These are phyloP conservation scores for Blepharisma japonicum DNA, from an alignment of 73 alveolate species.

Conservation along the genomic window DNA sequence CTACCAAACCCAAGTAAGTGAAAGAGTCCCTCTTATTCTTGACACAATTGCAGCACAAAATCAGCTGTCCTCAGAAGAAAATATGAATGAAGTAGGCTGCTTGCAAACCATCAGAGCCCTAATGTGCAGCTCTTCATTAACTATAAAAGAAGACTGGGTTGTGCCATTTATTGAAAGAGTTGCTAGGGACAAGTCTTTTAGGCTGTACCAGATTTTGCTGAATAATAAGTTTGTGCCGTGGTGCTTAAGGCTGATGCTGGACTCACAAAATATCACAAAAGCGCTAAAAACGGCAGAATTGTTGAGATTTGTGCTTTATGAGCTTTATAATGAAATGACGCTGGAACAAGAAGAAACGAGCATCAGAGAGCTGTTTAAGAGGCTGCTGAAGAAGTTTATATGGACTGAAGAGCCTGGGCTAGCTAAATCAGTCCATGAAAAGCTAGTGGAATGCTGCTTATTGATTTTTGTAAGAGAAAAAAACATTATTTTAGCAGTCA, in stretches of 20 bases:
- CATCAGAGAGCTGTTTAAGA: constrained; percentile 16
- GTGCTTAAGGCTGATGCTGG: constrained; percentile 26
- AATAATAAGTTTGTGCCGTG: constrained; percentile 28
- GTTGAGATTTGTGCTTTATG: constrained; percentile 21
- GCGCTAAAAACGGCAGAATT: background rate
- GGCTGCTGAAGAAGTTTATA: constrained; percentile 3
- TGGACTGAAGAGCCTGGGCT: background rate
- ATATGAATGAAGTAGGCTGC: constrained; percentile 32
- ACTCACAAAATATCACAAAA: background rate
- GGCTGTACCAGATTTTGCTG: background rate
- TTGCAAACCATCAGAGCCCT: constrained; percentile 34
- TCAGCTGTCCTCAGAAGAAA: background rate
- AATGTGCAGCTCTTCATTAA: constrained; percentile 7
- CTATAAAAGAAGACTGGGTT: constrained; percentile 25
- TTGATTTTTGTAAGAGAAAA: constrained; percentile 26
- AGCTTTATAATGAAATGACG: constrained; percentile 16
- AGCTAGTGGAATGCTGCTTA: constrained; percentile 13
- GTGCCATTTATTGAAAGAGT: constrained; percentile 26
- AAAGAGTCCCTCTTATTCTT: constrained; percentile 17
- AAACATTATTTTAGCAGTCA: constrained; percentile 26
- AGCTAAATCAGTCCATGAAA: constrained; percentile 13
- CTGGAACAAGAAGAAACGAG: constrained; percentile 27
- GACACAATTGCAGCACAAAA: constrained; percentile 25
- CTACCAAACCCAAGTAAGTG: constrained; percentile 26
- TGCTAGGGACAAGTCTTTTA: constrained; percentile 21